Percentiles rank a stretch among this genome's conserved stretches.
phyloP scores from a whole-genome alignment of 139 green algal species.

The Chlorella sorokiniana region DNA sequence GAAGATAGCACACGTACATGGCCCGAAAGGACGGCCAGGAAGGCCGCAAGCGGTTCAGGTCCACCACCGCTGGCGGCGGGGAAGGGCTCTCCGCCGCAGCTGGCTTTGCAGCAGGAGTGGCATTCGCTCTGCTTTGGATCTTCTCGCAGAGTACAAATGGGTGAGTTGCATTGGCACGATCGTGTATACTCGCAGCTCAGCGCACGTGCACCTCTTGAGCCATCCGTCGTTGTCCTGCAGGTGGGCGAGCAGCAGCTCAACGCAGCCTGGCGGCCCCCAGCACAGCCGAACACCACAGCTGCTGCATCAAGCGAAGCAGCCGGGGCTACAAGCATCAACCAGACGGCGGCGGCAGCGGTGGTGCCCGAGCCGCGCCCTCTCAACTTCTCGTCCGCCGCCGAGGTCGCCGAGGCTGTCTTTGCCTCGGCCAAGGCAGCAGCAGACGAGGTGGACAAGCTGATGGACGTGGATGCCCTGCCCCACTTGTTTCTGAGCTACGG shows the following conservation, averaged over 20 bases:
- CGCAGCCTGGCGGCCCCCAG: no score
- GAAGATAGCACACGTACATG: background rate
- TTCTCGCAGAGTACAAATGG: background rate
- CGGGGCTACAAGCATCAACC: no score
- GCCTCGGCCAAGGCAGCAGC: background rate
- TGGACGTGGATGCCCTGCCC: slow-evolving; percentile 17
- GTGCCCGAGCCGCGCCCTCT: no score
- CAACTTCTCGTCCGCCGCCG: background rate
- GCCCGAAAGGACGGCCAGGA: background rate
- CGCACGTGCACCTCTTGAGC: no score
- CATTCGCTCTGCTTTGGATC: background rate
- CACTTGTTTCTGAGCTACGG: slow-evolving; percentile 17
- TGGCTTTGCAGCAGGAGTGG: background rate
- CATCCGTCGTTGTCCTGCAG: no score
- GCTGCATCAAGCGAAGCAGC: no score
- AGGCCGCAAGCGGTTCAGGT: background rate
- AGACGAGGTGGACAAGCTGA: background rate
- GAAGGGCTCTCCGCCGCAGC: background rate
- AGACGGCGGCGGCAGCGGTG: no score
- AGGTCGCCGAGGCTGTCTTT: background rate
- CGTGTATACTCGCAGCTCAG: background rate
- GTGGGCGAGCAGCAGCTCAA: no score
- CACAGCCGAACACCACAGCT: no score
- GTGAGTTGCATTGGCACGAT: background rate
- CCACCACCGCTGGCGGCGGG: background rate